These are phyloP conservation scores for Diversispora epigaea DNA, from an alignment of 192 early-diverging fungal species.

Conservation along the genomic window DNA sequence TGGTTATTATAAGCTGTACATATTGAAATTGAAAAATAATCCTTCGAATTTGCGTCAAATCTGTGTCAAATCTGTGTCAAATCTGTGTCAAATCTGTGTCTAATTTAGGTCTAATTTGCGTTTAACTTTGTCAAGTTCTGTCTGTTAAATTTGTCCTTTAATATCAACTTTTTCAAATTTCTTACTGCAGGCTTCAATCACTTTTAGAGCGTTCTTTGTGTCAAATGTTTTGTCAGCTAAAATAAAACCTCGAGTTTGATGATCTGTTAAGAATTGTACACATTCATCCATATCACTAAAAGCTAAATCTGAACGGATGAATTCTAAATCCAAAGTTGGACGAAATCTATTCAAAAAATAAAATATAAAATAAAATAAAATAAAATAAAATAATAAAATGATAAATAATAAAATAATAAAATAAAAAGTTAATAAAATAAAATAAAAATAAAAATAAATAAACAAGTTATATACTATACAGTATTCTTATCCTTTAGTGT, in stretches of 20 bases:
- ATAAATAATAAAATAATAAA: constrained; percentile 7
- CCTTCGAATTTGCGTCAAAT: no score
- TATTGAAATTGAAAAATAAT: no score
- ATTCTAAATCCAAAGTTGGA: constrained; percentile 57
- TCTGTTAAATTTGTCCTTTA: constrained; percentile 67
- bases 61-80: no score
- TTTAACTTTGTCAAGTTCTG: no score
- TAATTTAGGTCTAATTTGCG: no score
- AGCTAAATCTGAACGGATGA: constrained; percentile 66
- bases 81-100: no score
- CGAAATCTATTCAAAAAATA: constrained; percentile 47
- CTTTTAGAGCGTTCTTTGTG: constrained; percentile 56
- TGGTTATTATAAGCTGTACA: no score
- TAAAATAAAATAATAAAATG: constrained; percentile 25
- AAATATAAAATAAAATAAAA: no score
- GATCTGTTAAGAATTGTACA: constrained; percentile 50
- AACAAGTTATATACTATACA: no score
- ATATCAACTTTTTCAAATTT: constrained; percentile 74
- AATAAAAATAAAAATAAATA: no score
- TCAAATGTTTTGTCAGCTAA: constrained; percentile 48
- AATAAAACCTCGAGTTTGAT: constrained; percentile 39
- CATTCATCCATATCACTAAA: constrained; percentile 53
- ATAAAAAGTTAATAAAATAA: no score
- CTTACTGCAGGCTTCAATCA: constrained; percentile 52
- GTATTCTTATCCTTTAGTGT: no score